Percentiles rank a stretch among this genome's conserved stretches.
Evolutionary conservation across 495 filamentous ascomycete genomes (phyloP).

Genomic region (Beverwykella pulmonaria): DNA sequence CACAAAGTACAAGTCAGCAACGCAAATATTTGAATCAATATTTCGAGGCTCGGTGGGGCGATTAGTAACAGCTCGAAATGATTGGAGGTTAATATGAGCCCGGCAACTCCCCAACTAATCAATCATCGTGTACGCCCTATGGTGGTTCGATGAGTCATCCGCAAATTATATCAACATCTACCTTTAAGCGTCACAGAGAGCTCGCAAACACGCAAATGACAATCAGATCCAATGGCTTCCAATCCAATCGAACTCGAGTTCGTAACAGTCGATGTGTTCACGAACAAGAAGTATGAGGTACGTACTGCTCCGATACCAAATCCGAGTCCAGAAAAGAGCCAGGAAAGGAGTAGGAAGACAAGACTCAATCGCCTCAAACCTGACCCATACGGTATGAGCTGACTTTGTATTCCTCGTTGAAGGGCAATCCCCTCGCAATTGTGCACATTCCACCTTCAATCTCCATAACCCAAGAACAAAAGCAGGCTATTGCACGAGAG

Average conservation of each 20-base stretch:
- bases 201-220: background rate
- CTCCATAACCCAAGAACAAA: conserved; percentile 55
- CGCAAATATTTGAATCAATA: too few species aligned
- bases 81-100: background rate
- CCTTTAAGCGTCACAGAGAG: too few species aligned
- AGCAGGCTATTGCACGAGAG: conserved; percentile 70
- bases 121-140: background rate
- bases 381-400: too few species aligned
- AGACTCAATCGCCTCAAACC: too few species aligned
- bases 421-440: conserved; percentile 70
- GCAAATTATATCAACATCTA: too few species aligned
- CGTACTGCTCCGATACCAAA: background rate
- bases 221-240: background rate
- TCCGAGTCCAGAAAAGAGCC: too few species aligned
- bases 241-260: conserved; percentile 26
- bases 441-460: conserved; percentile 53
- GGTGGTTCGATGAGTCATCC: background rate
- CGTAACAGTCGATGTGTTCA: conserved; percentile 70
- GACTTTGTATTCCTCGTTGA: background rate
- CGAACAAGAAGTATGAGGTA: conserved; percentile 51
- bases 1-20: too few species aligned
- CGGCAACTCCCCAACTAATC: background rate
- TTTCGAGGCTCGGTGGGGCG: background rate
- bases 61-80: background rate
- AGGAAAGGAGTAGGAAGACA: too few species aligned